Base-by-base conservation (phyloP, 306 rosid species). In the Neltuma alba region DNA sequence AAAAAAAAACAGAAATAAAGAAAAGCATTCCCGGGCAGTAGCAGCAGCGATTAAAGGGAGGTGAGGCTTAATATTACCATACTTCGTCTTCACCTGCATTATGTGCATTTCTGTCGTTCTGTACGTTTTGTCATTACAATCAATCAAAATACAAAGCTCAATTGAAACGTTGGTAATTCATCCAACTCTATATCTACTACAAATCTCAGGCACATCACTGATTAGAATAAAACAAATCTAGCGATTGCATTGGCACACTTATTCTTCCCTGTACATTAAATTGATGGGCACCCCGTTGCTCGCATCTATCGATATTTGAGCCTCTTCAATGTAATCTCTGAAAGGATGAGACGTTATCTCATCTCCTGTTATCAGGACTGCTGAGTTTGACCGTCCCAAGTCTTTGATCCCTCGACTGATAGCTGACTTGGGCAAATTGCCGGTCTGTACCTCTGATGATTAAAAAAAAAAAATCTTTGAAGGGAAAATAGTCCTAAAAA, bases 401-500 rank as follows among this genome's bases (percentile, higher is more conserved):
- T 7, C 58, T 20, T 21, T 18, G 27, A 52, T 52, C 27, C 2
- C 58, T 52, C n/a, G 27, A 52, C 27, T 16, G 15, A 45, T 7
- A n/a, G 1, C 58, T 52, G 58, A 50, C 58, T n/a, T n/a, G 9
- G 23, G 58, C n/a, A 18, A 33, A 50, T n/a, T 7, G 27, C 58
- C 27, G 34, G 41, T 57, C 42, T 38, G 31, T 50, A 18, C 12
- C 16, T 37, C 20, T 30, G 64, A 42, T 13, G 47, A 42, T 47
- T 63, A 76, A 15, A 20, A 31, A 76, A 15, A 20, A 31, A 9
- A 3, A 34, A 78, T 41, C 27, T 27, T 38, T 28, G 16, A 66
- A 23, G 63, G 42, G 30, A 76, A 44, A 66, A 33, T 25, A 83
- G 54, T 37, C 69, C 73, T 7, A 27, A 73, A 64, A 77, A 6